phyloP scores from a whole-genome alignment of 495 filamentous ascomycete genomes.

The Clavariopsis aquatica region DNA sequence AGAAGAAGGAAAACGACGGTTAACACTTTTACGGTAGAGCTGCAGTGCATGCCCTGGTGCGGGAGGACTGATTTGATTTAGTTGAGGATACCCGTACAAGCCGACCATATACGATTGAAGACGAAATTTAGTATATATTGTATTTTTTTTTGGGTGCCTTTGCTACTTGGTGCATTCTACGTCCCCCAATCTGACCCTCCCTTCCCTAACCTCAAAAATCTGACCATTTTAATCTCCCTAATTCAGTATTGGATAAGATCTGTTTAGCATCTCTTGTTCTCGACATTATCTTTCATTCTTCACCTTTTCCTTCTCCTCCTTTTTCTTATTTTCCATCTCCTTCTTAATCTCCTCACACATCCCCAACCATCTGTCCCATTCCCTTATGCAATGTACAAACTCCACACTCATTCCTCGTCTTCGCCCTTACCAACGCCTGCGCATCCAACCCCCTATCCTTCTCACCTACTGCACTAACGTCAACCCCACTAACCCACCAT shows the following conservation, averaged over 20 bases:
- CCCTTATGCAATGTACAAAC: slow-evolving; percentile 22
- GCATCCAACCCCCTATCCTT: slow-evolving; percentile 15
- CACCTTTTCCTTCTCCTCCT: too few relatives aligned
- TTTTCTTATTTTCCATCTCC: too few relatives aligned
- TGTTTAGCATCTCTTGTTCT: not conserved
- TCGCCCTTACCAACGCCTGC: not conserved
- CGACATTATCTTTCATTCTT: not conserved
- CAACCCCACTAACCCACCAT: slow-evolving; percentile 62
- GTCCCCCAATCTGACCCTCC: not conserved
- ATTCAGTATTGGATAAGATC: not conserved
- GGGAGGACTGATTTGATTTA: not conserved
- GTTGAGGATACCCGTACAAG: not conserved
- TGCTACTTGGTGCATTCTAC: not conserved
- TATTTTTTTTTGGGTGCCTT: not conserved
- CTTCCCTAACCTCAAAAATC: not conserved
- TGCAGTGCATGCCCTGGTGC: not conserved
- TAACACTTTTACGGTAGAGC: not conserved
- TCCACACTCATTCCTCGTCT: slow-evolving; percentile 19
- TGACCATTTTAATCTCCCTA: not conserved
- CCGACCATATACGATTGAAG: not conserved
- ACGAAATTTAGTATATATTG: not conserved
- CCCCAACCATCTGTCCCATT: slow-evolving; percentile 6
- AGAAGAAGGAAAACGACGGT: not conserved
- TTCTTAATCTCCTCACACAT: slow-evolving; percentile 10
- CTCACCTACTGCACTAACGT: slow-evolving; percentile 16